Conservation (phyloP, 257 asterid genomes). For the Salvia miltiorrhiza region DNA sequence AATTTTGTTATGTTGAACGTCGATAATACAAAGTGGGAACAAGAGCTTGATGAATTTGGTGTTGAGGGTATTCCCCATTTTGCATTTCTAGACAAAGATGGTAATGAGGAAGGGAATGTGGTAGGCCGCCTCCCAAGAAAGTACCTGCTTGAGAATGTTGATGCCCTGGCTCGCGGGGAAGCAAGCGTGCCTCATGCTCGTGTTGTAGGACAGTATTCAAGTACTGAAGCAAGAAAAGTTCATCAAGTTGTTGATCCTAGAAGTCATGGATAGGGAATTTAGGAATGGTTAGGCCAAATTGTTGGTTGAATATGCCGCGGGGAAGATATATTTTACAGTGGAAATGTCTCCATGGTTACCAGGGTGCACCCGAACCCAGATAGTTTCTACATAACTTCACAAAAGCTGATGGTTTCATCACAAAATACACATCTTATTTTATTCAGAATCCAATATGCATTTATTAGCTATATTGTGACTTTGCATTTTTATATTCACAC, state of each 20-base stretch:
- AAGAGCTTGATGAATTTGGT: slow-evolving; percentile 99
- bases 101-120: slow-evolving; percentile 93
- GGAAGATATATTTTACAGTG: slow-evolving; percentile 22
- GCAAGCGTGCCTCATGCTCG: slow-evolving; percentile 83
- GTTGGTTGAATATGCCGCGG: slow-evolving; percentile 59
- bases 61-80: slow-evolving; percentile 99
- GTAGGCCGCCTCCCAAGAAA: slow-evolving; percentile 87
- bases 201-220: slow-evolving; percentile 75
- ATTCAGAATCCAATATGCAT: background rate
- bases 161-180: slow-evolving; percentile 86
- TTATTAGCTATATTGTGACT: background rate
- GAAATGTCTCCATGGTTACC: background rate
- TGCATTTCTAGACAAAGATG: slow-evolving; percentile 81
- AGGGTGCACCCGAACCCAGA: background rate
- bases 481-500: slow-evolving; percentile 13
- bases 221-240: slow-evolving; percentile 62
- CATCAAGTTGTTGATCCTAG: slow-evolving; percentile 80
- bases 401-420: background rate
- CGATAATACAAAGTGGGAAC: slow-evolving; percentile 99
- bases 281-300: slow-evolving; percentile 49
- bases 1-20: slow-evolving; percentile 98
- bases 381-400: background rate
- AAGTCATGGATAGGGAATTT: slow-evolving; percentile 78
- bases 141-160: slow-evolving; percentile 77
- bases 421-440: background rate